Evolutionary conservation across 164 flowering plant genomes (phyloP).

Genomic region (Umbilicus rupestris): DNA sequence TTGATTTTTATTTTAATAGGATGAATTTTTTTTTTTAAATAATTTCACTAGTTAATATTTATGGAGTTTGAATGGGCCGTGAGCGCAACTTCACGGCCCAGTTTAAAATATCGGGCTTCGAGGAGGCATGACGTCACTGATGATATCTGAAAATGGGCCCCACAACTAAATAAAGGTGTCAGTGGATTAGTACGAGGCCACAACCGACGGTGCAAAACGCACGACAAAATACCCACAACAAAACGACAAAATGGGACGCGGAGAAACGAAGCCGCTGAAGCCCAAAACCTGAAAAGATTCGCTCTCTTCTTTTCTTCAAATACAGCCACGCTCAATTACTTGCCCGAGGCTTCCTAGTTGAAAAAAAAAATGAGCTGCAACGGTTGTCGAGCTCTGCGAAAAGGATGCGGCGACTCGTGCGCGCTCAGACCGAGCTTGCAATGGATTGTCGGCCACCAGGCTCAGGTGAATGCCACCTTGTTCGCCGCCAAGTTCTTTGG

Average conservation of each 20-base stretch:
- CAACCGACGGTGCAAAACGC: constrained; percentile 12
- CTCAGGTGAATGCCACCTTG: constrained; percentile 76
- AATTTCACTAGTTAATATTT: no score
- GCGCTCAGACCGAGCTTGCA: constrained; percentile 53
- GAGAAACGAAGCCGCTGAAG: constrained; percentile 36
- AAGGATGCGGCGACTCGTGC: constrained; percentile 72
- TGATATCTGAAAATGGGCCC: not conserved
- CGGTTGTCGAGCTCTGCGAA: constrained; percentile 72
- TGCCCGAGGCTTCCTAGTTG: not conserved
- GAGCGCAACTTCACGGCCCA: not conserved
- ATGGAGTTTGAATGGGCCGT: no score
- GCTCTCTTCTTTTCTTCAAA: constrained; percentile 11
- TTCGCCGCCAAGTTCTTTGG: constrained; percentile 83
- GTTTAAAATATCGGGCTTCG: not conserved
- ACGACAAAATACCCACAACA: constrained; percentile 5
- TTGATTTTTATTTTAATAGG: no score
- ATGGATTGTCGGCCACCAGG: constrained; percentile 55
- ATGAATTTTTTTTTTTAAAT: no score
- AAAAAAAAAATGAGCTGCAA: constrained; percentile 81
- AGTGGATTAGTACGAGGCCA: constrained; percentile 7
- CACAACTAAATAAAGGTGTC: not conserved
- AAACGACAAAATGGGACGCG: constrained; percentile 17
- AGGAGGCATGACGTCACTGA: not conserved
- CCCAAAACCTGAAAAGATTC: constrained; percentile 31
- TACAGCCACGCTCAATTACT: constrained; percentile 5